A percentile compares a stretch with the other conserved stretches of the same genome.
Evolutionary conservation across 345 rosid genomes (phyloP).

Genomic region (Populus davidiana): DNA sequence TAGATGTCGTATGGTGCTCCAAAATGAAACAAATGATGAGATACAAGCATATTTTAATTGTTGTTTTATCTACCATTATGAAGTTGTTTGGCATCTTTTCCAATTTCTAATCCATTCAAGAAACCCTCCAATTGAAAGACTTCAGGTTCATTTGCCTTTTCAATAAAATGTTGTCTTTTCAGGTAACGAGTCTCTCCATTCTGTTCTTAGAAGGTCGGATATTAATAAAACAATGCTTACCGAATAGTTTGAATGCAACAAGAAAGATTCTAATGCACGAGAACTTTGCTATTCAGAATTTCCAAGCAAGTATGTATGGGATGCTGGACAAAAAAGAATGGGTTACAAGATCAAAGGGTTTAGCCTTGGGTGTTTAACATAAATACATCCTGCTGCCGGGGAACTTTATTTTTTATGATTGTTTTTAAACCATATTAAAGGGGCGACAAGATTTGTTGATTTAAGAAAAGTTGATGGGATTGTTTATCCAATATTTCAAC

Average conservation of each 20-base stretch:
- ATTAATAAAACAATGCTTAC: not conserved
- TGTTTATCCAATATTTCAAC: not conserved
- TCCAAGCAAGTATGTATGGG: not conserved
- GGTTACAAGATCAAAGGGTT: not conserved
- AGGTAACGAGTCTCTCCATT: not conserved
- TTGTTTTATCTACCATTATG: not conserved
- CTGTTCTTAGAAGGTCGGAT: not conserved
- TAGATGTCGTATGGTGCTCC: too few relatives aligned
- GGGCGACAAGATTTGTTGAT: rapidly evolving
- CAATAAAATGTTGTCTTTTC: not conserved
- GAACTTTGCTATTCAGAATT: not conserved
- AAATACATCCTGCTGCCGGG: not conserved
- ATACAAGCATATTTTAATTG: not conserved
- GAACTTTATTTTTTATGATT: not conserved
- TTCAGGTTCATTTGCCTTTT: not conserved
- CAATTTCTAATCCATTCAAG: not conserved
- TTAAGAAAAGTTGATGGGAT: not conserved
- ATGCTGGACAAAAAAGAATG: not conserved
- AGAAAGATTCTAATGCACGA: not conserved
- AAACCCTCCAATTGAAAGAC: not conserved
- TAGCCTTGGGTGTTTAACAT: not conserved
- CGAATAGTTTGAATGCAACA: not conserved
- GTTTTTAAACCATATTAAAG: too few relatives aligned
- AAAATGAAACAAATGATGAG: not conserved
- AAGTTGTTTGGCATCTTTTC: not conserved